Evolutionary conservation across 2,329 filamentous ascomycete genomes (phyloP).

Genomic region (Ciborinia camelliae): DNA sequence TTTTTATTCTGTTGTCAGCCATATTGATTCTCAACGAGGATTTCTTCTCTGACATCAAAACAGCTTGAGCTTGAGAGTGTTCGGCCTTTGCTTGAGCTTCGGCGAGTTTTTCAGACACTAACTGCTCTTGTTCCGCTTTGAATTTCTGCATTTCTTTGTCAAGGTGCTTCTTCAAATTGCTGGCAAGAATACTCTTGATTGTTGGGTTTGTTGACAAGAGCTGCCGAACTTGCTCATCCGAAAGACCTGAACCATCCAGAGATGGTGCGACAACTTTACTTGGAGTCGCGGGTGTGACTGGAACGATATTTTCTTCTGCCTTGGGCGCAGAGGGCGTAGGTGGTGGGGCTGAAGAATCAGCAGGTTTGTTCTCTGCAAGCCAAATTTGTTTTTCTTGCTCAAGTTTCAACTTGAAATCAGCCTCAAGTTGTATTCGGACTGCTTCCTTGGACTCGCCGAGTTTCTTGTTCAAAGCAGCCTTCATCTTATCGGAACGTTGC

Average conservation of each 20-base stretch:
- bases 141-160: slow-evolving; percentile 60
- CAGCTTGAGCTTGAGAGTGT: slow-evolving; percentile 47
- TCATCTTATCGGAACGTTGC: slow-evolving; percentile 66
- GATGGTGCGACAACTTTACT: slow-evolving; percentile 22
- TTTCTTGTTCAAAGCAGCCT: slow-evolving; percentile 63
- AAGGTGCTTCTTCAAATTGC: slow-evolving; percentile 62
- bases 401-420: slow-evolving; percentile 47
- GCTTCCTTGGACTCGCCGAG: slow-evolving; percentile 53
- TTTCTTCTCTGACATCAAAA: slow-evolving; percentile 73
- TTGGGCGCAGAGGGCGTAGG: slow-evolving; percentile 41
- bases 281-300: slow-evolving; percentile 26
- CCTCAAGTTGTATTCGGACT: slow-evolving; percentile 52
- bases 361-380: slow-evolving; percentile 49
- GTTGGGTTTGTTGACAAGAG: slow-evolving; percentile 53
- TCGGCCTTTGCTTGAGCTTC: slow-evolving; percentile 49
- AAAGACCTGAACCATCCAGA: slow-evolving; percentile 17
- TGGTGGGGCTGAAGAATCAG: slow-evolving; percentile 33
- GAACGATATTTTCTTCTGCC: slow-evolving; percentile 24
- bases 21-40: slow-evolving; percentile 73
- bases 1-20: slow-evolving; percentile 65
- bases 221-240: slow-evolving; percentile 54
- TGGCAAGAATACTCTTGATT: slow-evolving; percentile 45
- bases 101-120: slow-evolving; percentile 48
- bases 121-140: slow-evolving; percentile 47
- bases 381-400: slow-evolving; percentile 63